These are phyloP conservation scores for Carex scoparia DNA, from an alignment of 176 grass and related monocot species.

Conservation along the genomic window DNA sequence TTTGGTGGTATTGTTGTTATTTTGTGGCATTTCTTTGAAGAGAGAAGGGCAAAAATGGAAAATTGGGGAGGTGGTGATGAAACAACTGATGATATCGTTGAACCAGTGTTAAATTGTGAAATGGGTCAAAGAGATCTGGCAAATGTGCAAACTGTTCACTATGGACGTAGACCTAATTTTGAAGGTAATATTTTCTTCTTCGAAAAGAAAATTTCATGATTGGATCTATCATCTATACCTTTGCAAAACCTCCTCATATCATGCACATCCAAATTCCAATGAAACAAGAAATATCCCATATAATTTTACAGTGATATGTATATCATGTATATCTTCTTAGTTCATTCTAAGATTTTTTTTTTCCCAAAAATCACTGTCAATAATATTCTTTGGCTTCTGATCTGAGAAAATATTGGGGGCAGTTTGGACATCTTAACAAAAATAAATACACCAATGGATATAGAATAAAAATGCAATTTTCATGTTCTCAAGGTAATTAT, in stretches of 20 bases:
- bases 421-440: neutral
- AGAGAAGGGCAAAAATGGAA: conserved; percentile 34
- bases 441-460: neutral
- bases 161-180: conserved; percentile 81
- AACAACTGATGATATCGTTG: neutral
- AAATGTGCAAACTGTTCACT: conserved; percentile 49
- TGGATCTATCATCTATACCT: no score
- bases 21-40: conserved; percentile 68
- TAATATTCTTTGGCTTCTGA: neutral
- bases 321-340: neutral
- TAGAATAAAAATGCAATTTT: neutral
- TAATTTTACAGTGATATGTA: neutral
- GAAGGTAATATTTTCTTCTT: conserved; percentile 39
- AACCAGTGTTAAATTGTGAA: neutral
- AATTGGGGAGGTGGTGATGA: conserved; percentile 25
- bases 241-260: neutral
- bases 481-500: neutral
- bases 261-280: neutral
- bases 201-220: neutral
- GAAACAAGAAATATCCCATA: neutral
- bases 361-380: neutral
- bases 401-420: neutral
- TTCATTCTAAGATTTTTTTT: neutral
- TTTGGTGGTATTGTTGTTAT: conserved; percentile 64
- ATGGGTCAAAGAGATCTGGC: conserved; percentile 26